These are phyloP conservation scores for Corynascus novoguineensis DNA, from an alignment of 495 filamentous ascomycete genomes.

Conservation along the genomic window DNA sequence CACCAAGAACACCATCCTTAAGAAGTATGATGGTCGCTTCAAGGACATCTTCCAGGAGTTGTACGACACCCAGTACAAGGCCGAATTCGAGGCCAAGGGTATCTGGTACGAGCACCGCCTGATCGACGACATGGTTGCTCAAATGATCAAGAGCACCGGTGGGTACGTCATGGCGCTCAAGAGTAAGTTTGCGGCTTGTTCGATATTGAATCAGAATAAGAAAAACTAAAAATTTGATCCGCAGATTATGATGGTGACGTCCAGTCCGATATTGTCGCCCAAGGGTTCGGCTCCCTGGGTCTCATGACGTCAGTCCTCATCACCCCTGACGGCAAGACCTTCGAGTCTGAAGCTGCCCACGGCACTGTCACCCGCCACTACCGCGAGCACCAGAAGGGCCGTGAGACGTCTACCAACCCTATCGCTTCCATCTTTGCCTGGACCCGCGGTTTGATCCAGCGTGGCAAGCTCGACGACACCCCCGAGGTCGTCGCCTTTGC, in stretches of 20 bases:
- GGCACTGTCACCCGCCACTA: conserved; percentile 98
- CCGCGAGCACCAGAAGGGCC: conserved; percentile 96
- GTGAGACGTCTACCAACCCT: conserved; percentile 95
- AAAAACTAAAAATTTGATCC: not conserved
- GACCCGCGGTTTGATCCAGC: conserved; percentile 91
- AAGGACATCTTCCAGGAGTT: conserved; percentile 99
- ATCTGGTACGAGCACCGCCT: conserved; percentile 99
- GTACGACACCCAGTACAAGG: conserved; percentile 80
- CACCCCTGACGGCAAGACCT: conserved; percentile 91
- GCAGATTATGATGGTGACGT: conserved; percentile 97
- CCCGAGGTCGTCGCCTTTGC: conserved; percentile 85
- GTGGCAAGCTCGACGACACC: conserved; percentile 82
- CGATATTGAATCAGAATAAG: not conserved
- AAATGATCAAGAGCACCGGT: conserved; percentile 98
- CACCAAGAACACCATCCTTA: conserved; percentile 99
- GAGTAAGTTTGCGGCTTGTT: conserved; percentile 53
- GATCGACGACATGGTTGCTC: conserved; percentile 99
- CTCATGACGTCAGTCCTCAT: conserved; percentile 97
- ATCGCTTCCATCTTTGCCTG: conserved; percentile 98
- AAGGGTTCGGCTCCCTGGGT: conserved; percentile 95
- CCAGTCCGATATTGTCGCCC: conserved; percentile 95
- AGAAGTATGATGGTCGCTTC: conserved; percentile 97
- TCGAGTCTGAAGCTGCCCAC: conserved; percentile 96
- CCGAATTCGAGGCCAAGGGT: conserved; percentile 77
- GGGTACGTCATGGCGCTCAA: conserved; percentile 97